Evolutionary conservation across 306 rosid species (phyloP).

Genomic region (barrel medic (Medicago truncatula)): MtrunA17r5.0-ANR NC_053042.1:31757501-31758000

Average conservation of each 20-base stretch:
- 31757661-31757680: constrained; percentile 73
- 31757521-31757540: constrained; percentile 39
- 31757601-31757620: constrained; percentile 64
- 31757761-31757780: constrained; percentile 25
- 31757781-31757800: constrained; percentile 21
- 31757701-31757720: constrained; percentile 4
- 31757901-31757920: constrained; percentile 81
- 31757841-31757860: constrained; percentile 65
- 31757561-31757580: constrained; percentile 53
- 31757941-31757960: constrained; percentile 74
- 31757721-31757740: constrained; percentile 11
- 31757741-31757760: constrained; percentile 14
- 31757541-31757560: constrained; percentile 35
- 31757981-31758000: neutral
- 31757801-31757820: constrained; percentile 21
- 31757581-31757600: constrained; percentile 58
- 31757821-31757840: constrained; percentile 27
- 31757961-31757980: constrained; percentile 15
- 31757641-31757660: constrained; percentile 85
- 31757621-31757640: constrained; percentile 83
- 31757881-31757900: constrained; percentile 69
- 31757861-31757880: constrained; percentile 78
- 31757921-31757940: constrained; percentile 85
- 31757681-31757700: constrained; percentile 79
- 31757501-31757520: neutral